phyloP scores from a whole-genome alignment of 495 filamentous ascomycete genomes.

The Evernia prunastri region DNA sequence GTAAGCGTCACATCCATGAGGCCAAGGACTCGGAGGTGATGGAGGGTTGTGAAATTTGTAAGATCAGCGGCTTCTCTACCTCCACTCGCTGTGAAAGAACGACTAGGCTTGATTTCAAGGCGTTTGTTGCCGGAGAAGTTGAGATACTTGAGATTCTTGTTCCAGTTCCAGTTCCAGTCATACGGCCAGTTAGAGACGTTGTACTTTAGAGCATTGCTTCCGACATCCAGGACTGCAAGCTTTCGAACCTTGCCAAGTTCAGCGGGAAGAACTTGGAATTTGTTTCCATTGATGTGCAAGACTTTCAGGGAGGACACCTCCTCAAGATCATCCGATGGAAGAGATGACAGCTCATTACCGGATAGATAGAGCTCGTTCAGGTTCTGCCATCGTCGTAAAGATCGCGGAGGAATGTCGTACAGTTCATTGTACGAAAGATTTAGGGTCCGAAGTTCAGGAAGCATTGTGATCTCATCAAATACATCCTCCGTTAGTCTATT shows the following conservation, averaged over 20 bases:
- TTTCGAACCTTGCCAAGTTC: slow-evolving; percentile 92
- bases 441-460: slow-evolving; percentile 78
- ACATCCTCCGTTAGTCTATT: slow-evolving; percentile 90
- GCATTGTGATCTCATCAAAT: slow-evolving; percentile 78
- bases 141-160: slow-evolving; percentile 86
- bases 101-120: slow-evolving; percentile 89
- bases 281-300: slow-evolving; percentile 92
- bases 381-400: slow-evolving; percentile 78
- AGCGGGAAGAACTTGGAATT: slow-evolving; percentile 92
- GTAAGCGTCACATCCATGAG: slow-evolving; percentile 97
- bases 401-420: slow-evolving; percentile 82
- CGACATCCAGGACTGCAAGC: slow-evolving; percentile 84
- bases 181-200: slow-evolving; percentile 99
- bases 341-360: slow-evolving; percentile 83
- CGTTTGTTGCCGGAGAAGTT: slow-evolving; percentile 97
- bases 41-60: slow-evolving; percentile 82
- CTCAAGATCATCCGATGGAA: slow-evolving; percentile 93
- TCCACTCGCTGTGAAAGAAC: slow-evolving; percentile 47
- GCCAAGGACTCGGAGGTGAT: slow-evolving; percentile 81
- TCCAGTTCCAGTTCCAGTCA: slow-evolving; percentile 99
- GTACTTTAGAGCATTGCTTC: slow-evolving; percentile 95
- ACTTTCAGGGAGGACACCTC: slow-evolving; percentile 78
- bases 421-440: slow-evolving; percentile 95
- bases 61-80: slow-evolving; percentile 54
- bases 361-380: slow-evolving; percentile 91